Percentiles rank a stretch among this genome's conserved stretches.
phyloP scores from a whole-genome alignment of 1,284 basidiomycete species.

The Rhodotorula sp. region DNA sequence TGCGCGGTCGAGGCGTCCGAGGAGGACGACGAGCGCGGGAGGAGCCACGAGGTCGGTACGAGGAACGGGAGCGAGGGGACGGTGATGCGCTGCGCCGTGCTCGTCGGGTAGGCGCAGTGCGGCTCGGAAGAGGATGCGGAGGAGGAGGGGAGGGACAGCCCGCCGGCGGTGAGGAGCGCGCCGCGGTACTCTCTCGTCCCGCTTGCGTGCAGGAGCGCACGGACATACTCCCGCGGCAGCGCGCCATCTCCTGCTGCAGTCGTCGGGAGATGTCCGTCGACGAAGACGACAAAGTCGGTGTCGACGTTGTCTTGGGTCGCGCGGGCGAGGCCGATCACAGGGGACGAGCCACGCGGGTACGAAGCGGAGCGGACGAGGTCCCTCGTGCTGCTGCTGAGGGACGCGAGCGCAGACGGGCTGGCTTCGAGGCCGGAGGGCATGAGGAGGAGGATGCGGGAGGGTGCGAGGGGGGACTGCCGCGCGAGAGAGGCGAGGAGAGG shows the following conservation, averaged over 20 bases:
- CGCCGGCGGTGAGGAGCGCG: slow-evolving; percentile 28
- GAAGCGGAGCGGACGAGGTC: not conserved
- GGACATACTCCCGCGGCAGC: slow-evolving; percentile 15
- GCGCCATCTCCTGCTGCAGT: not conserved
- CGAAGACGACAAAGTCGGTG: slow-evolving; percentile 19
- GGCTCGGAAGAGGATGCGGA: not conserved
- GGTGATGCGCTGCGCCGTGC: slow-evolving; percentile 5
- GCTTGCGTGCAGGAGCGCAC: slow-evolving; percentile 29
- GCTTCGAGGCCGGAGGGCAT: slow-evolving; percentile 19
- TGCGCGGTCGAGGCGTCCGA: not conserved
- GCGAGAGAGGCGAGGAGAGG: slow-evolving; percentile 22
- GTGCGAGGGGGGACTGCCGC: slow-evolving; percentile 17
- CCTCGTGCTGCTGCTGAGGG: not conserved
- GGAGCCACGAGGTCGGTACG: slow-evolving; percentile 29
- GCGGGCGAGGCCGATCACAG: slow-evolving; percentile 19
- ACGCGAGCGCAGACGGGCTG: not conserved
- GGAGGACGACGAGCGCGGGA: not conserved
- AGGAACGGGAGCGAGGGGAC: slow-evolving; percentile 34
- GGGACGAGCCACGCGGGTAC: slow-evolving; percentile 1
- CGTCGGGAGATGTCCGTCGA: slow-evolving; percentile 26
- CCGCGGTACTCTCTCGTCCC: slow-evolving; percentile 29
- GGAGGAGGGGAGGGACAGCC: slow-evolving; percentile 15
- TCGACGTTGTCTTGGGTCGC: not conserved
- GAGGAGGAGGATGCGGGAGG: slow-evolving; percentile 26
- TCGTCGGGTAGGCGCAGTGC: slow-evolving; percentile 8